Percentiles rank a stretch among this genome's conserved stretches.
These are phyloP conservation scores for Pythium angustatum DNA, from an alignment of 352 stramenopile species.

Conservation along the genomic window DNA sequence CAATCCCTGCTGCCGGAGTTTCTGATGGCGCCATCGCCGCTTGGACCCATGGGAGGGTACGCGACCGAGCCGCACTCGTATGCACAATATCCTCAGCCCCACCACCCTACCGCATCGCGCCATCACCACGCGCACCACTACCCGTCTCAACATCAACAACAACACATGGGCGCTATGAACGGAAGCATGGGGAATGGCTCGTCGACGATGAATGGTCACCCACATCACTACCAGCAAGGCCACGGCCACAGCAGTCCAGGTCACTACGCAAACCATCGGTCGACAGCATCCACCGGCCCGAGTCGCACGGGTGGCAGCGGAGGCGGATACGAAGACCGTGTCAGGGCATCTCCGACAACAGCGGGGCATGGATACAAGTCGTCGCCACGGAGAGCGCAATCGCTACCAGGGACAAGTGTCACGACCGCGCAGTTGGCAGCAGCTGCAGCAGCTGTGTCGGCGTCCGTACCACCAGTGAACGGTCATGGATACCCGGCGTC, in stretches of 20 bases:
- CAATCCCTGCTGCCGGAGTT: constrained; percentile 28
- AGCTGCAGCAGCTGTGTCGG: constrained; percentile 9
- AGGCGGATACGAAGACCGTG: constrained; percentile 12
- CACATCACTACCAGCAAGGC: constrained; percentile 10
- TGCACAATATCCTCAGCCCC: constrained; percentile 4
- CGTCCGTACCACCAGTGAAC: not conserved
- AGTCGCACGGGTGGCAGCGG: not conserved
- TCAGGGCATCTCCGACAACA: not conserved
- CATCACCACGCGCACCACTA: constrained; percentile 9
- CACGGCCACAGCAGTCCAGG: constrained; percentile 14
- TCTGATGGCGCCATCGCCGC: constrained; percentile 11
- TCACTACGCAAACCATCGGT: constrained; percentile 9
- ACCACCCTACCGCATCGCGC: constrained; percentile 5
- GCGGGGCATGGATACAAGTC: constrained; percentile 22
- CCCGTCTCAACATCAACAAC: constrained; percentile 6
- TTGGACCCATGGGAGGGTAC: constrained; percentile 13
- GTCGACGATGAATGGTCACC: constrained; percentile 11
- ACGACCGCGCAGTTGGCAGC: constrained; percentile 1
- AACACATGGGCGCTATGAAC: not conserved
- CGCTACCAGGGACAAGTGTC: constrained; percentile 13
- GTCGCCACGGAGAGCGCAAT: constrained; percentile 31
- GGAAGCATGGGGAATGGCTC: not conserved
- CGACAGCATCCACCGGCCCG: not conserved
- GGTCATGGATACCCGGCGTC: constrained; percentile 10
- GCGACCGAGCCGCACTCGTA: constrained; percentile 4